Evolutionary conservation across 192 early-diverging fungal species (phyloP), one percentile per base, ranked within the genome.

Genomic region (Borealophlyctis nickersoniae): DNA sequence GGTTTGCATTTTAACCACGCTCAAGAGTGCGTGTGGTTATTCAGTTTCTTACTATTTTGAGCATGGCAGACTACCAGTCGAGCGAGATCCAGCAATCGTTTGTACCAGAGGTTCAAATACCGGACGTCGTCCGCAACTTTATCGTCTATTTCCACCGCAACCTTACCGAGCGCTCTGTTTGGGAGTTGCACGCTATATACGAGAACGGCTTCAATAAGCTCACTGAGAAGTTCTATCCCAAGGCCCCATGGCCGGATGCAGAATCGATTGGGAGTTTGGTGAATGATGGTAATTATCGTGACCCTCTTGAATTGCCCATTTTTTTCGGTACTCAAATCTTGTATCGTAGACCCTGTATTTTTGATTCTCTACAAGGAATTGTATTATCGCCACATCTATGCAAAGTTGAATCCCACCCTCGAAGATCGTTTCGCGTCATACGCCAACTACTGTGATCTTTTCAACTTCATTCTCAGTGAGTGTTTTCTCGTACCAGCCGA

Each of bases 321-420:
- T 49, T n/a, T 49, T 49, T 19, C 48, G 23, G 1, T 49, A 30
- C 30, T 32, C 34, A 29, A n/a, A n/a, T n/a, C n/a, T n/a, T n/a
- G 34, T 7, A 14, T 13, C 49, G n/a, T 67, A 89, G 89, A 91
- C 75, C 81, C 80, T 50, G 79, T 95, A 35, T 96, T 98, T 66
- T 76, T 95, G 72, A 93, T 91, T 35, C 81, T 98, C 57, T 98
- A 98, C 81, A 88, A 91, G 61, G 95, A 98, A 76, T 75, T 98
- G 60, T 96, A 94, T 83, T 98, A 92, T 81, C 88, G 95, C 48
- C 95, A 98, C 74, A 93, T 96, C 55, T 96, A 96, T 78, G 83
- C 95, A 56, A 92, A 89, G 66, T 79, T 96, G 60, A 85, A 88
- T 7, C 95, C 93, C 52, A 87, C 88, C 61, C 80, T 95, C 55